Evolutionary conservation across 75 land plant species (phyloP).

Genomic region (Adiantum capillusveneris): DNA sequence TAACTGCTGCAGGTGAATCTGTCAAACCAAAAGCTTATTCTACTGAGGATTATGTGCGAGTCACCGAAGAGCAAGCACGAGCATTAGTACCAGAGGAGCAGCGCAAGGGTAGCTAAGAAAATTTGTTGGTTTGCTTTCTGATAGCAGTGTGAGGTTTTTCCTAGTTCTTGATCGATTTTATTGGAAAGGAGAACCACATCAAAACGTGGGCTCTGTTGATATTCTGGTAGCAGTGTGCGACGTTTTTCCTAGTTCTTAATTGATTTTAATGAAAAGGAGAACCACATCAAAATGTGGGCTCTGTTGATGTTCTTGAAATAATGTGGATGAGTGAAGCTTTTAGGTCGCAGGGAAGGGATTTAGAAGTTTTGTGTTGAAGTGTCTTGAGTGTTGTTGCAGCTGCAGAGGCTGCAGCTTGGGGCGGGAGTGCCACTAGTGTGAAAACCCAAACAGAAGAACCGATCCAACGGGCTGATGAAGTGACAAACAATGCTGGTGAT

Average conservation of each 20-base stretch:
- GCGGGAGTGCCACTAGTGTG: slow-evolving; percentile 11
- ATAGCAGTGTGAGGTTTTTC: no score
- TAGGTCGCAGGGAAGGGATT: neutral
- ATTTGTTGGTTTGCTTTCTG: no score
- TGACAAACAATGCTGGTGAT: no score
- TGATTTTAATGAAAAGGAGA: no score
- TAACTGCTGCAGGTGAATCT: slow-evolving; percentile 11
- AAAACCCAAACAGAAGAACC: slow-evolving; percentile 2
- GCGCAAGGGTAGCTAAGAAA: slow-evolving; percentile 17
- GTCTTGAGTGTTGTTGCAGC: slow-evolving; percentile 20
- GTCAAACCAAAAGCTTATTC: slow-evolving; percentile 20
- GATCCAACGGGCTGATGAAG: neutral
- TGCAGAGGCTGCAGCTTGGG: slow-evolving; percentile 30
- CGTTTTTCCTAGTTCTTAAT: no score
- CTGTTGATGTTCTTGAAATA: no score
- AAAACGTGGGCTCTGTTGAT: no score
- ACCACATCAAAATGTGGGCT: no score
- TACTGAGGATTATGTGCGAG: slow-evolving; percentile 31
- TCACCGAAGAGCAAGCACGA: slow-evolving; percentile 31
- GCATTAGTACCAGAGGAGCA: slow-evolving; percentile 26
- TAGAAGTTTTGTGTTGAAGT: neutral
- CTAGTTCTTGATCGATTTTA: no score
- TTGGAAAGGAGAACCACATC: no score
- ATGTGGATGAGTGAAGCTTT: no score
- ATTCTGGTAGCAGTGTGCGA: no score